Conservation (phyloP, 129 eudicot genomes). For the Pulicaria dysenterica region DNA sequence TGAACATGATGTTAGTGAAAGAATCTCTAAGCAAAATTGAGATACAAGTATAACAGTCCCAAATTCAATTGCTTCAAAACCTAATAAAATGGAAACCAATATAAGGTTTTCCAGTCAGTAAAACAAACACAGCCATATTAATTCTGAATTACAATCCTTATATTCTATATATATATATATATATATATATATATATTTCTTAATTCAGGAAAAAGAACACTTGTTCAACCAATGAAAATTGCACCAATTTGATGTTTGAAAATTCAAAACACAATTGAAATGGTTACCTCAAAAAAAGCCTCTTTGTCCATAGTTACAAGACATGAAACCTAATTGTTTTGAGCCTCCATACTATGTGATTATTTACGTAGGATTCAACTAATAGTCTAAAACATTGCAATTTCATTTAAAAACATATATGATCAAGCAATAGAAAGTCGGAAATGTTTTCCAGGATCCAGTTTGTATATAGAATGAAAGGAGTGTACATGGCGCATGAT, state of each 20-base stretch:
- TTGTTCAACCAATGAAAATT: slow-evolving; percentile 2
- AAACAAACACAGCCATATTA: neutral
- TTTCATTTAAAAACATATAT: slow-evolving; percentile 2
- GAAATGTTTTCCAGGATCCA: neutral
- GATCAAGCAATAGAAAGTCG: neutral
- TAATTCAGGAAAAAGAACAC: neutral
- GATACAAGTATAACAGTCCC: slow-evolving; percentile 2
- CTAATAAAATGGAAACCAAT: neutral
- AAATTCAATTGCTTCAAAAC: slow-evolving; percentile 10
- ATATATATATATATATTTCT: no score
- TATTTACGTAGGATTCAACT: neutral
- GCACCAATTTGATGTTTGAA: neutral
- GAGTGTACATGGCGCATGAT: slow-evolving; percentile 16
- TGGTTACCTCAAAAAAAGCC: neutral
- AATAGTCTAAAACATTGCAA: slow-evolving; percentile 8
- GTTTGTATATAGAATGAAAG: slow-evolving; percentile 9
- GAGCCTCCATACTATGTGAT: neutral
- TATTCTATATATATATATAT: neutral
- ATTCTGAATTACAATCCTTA: slow-evolving; percentile 6
- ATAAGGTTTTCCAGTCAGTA: neutral
- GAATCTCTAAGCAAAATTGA: neutral
- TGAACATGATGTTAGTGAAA: no score
- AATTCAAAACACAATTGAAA: neutral
- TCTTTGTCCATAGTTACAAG: neutral
- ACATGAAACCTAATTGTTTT: slow-evolving; percentile 11